Conservation (phyloP, 1,284 basidiomycete genomes). For the Mycosarcoma maydis region DNA sequence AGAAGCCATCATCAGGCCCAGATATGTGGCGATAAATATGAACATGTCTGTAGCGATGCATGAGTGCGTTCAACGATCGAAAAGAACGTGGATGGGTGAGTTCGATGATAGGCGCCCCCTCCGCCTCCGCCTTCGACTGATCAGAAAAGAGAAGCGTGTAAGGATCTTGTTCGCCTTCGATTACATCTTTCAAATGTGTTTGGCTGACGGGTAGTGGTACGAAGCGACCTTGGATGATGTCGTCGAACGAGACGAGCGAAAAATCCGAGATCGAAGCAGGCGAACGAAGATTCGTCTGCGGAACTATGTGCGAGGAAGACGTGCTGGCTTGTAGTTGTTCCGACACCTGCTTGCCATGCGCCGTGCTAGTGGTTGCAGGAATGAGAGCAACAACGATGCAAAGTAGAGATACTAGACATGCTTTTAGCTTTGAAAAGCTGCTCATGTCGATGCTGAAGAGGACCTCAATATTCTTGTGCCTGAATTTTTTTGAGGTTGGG, state of each 20-base stretch:
- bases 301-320: neutral
- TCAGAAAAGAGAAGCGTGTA: conserved; percentile 13
- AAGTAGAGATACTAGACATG: neutral
- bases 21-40: conserved; percentile 10
- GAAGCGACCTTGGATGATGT: conserved; percentile 3
- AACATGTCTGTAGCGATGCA: conserved; percentile 13
- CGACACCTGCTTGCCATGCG: neutral
- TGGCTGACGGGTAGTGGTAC: neutral
- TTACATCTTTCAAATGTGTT: neutral
- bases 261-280: neutral
- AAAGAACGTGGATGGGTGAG: conserved; percentile 13
- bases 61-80: conserved; percentile 14
- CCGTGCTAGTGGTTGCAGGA: neutral
- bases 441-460: neutral
- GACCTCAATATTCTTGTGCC: neutral
- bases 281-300: neutral
- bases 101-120: conserved; percentile 20
- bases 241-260: conserved; percentile 6
- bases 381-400: neutral
- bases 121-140: neutral
- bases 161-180: conserved; percentile 1
- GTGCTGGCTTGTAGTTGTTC: neutral
- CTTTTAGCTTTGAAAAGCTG: neutral
- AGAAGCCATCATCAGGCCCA: neutral
- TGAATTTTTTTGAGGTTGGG: no score